A percentile compares a stretch with the other conserved stretches of the same genome.
Conservation (phyloP, 352 stramenopile genomes). For the Thalassiosira ordinaria region DNA sequence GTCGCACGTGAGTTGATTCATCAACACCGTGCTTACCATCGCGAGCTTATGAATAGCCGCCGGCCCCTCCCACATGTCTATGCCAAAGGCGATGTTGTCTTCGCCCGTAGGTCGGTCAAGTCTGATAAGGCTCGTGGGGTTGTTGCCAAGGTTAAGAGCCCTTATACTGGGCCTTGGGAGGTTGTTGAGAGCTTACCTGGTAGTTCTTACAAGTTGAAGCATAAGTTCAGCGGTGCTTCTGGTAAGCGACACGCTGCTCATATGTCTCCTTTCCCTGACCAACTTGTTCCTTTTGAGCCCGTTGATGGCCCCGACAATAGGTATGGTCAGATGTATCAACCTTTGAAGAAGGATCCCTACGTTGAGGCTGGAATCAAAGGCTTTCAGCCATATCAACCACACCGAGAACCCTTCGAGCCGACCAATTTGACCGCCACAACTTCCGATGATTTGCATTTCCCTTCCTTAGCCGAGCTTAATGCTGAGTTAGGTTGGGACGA, state of each 20-base stretch:
- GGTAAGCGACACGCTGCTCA: constrained; percentile 13
- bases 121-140: background rate
- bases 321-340: constrained; percentile 11
- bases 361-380: constrained; percentile 10
- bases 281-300: constrained; percentile 18
- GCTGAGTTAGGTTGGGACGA: background rate
- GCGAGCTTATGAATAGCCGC: background rate
- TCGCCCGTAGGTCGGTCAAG: background rate
- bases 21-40: constrained; percentile 11
- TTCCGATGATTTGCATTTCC: constrained; percentile 8
- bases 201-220: background rate
- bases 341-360: constrained; percentile 6
- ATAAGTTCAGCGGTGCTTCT: background rate
- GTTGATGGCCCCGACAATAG: constrained; percentile 2
- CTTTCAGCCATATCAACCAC: constrained; percentile 9
- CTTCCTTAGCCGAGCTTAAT: constrained; percentile 16
- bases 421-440: background rate
- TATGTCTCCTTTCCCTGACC: constrained; percentile 15
- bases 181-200: background rate
- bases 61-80: background rate
- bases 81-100: background rate
- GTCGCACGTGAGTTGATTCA: background rate
- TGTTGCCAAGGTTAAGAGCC: constrained; percentile 5
- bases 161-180: constrained; percentile 18
- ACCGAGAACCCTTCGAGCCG: background rate